Conservation (phyloP, 768 basidiomycete species). For the Amyloporia xantha region DNA sequence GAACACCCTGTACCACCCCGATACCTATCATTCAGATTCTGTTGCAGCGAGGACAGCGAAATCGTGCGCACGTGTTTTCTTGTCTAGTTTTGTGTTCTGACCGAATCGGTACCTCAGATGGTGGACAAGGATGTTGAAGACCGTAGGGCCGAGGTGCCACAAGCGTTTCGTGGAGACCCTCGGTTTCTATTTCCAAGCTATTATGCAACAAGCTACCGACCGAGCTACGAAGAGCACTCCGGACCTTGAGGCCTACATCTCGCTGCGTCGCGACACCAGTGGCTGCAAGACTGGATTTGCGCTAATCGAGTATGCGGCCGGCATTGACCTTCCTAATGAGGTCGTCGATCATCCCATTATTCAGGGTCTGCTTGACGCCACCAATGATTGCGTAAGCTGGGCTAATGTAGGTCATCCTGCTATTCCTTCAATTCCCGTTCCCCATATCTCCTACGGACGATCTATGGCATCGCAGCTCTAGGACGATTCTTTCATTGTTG, state of each 20-base stretch:
- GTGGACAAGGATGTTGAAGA: slow-evolving; percentile 31
- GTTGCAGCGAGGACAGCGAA: slow-evolving; percentile 16
- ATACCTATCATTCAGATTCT: slow-evolving; percentile 20
- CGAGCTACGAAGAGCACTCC: slow-evolving; percentile 19
- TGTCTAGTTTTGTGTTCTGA: neutral
- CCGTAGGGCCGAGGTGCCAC: slow-evolving; percentile 33
- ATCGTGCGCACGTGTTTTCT: slow-evolving; percentile 11
- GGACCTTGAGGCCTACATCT: slow-evolving; percentile 46
- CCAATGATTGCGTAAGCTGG: slow-evolving; percentile 45
- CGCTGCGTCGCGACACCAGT: slow-evolving; percentile 46
- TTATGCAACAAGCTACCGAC: slow-evolving; percentile 26
- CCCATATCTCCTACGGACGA: slow-evolving; percentile 3
- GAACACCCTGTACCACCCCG: slow-evolving; percentile 23
- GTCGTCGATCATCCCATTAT: slow-evolving; percentile 47
- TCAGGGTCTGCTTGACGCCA: slow-evolving; percentile 36
- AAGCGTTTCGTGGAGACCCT: slow-evolving; percentile 27
- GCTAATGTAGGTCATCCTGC: slow-evolving; percentile 24
- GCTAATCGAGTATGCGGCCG: slow-evolving; percentile 47
- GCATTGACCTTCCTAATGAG: slow-evolving; percentile 46
- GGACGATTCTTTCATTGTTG: no score
- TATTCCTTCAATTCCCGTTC: slow-evolving; percentile 3
- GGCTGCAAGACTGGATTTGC: slow-evolving; percentile 46
- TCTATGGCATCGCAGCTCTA: no score
- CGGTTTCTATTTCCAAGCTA: slow-evolving; percentile 25
- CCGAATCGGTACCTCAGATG: slow-evolving; percentile 16